Percentiles rank a stretch among this genome's conserved stretches.
These are phyloP conservation scores for Syncephalastrum contaminatum DNA, from an alignment of 371 early-diverging fungal genomes.

Conservation along the genomic window DNA sequence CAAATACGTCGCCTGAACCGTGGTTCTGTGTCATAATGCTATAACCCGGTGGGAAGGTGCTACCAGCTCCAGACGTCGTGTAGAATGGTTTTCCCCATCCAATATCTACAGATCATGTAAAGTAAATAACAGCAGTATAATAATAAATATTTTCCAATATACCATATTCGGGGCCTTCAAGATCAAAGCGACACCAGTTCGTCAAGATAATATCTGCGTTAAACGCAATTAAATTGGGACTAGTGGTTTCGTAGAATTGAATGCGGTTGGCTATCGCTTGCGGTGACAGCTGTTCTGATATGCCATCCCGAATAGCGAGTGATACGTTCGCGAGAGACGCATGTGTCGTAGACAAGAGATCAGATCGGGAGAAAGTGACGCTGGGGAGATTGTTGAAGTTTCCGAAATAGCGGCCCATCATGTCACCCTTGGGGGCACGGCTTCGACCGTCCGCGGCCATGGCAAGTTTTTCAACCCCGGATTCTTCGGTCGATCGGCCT, in stretches of 20 bases:
- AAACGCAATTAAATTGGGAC: conserved; percentile 28
- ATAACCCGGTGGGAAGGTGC: conserved; percentile 33
- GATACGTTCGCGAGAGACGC: conserved; percentile 32
- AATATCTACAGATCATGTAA: conserved; percentile 17
- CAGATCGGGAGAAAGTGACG: conserved; percentile 23
- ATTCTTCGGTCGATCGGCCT: conserved; percentile 28
- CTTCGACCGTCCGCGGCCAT: conserved; percentile 48
- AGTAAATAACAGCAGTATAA: too few relatives aligned
- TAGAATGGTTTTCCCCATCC: conserved; percentile 46
- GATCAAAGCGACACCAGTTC: conserved; percentile 47
- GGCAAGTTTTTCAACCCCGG: conserved; percentile 24
- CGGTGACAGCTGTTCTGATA: conserved; percentile 27
- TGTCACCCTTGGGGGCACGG: conserved; percentile 26
- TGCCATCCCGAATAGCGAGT: conserved; percentile 29
- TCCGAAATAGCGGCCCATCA: conserved; percentile 38
- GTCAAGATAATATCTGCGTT: conserved; percentile 40
- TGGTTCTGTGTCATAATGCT: conserved; percentile 31
- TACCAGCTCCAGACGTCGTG: conserved; percentile 28
- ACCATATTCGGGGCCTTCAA: conserved; percentile 26
- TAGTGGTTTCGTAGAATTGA: conserved; percentile 27
- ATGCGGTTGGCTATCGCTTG: conserved; percentile 34
- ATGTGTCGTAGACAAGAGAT: conserved; percentile 21
- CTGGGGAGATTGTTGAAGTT: conserved; percentile 40
- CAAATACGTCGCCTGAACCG: conserved; percentile 22
- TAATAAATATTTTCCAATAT: not conserved